Base-by-base conservation (phyloP, 2,329 filamentous ascomycete species). In the Curvularia eragrostidis region DNA sequence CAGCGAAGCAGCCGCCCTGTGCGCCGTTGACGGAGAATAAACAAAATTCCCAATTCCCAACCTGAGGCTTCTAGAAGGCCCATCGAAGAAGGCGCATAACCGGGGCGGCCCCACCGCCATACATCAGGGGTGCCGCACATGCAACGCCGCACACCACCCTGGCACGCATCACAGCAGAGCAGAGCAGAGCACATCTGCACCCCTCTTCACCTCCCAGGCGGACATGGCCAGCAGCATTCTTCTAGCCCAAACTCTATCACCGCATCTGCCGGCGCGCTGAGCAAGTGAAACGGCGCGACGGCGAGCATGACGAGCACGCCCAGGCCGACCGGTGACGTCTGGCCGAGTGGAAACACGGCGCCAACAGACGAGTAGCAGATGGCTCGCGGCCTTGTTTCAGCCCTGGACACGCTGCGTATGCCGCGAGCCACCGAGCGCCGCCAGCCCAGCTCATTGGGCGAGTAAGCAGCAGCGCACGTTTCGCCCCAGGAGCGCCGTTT, bases 31-130 rank as follows among this genome's bases (percentile, higher is more conserved):
- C 54, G 54, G 54, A 54, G 54, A 53, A 57, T 57, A 57, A 36
- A 28, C 24, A 43, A 43, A n/a, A 23, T 3, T n/a, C n/a, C n/a
- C n/a, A n/a, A n/a, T n/a, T n/a, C n/a, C n/a, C n/a, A n/a, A n/a
- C n/a, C n/a, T 47, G 19, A 38, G 49, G 56, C 60, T 70, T 70
- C 67, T 65, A 59, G 66, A 69, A 70, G 47, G 44, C n/a, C 19
- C 44, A 51, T 49, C 56, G 67, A 68, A 68, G 39, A 28, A 8
- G 26, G 24, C 32, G 54, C 38, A 47, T 53, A 8, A 41, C 26
- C 13, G 38, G 34, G 41, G 43, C 13, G 47, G 53, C 47, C 50
- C 41, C 43, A 46, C 43, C 6, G 7, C 15, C 34, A 36, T 15
- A 18, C 34, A 38, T 30, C 56, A 54, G 46, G 50, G 41, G 43